Evolutionary conservation across 495 filamentous ascomycete species (phyloP).

Genomic region (Pyrenopolyporus hunteri): DNA sequence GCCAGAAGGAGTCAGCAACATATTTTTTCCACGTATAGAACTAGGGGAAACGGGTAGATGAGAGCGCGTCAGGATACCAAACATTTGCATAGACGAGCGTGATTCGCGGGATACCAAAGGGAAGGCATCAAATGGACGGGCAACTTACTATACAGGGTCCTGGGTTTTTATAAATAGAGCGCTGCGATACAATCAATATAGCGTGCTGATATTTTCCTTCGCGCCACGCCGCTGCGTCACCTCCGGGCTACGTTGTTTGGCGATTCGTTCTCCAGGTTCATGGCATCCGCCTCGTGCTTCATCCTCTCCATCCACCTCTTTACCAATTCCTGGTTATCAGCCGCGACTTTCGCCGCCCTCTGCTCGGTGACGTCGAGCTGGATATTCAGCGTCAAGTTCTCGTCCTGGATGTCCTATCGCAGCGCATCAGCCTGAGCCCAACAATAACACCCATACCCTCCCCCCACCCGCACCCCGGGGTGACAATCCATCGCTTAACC

Average conservation of each 20-base stretch:
- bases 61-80: slow-evolving; percentile 34
- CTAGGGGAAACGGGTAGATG: slow-evolving; percentile 8
- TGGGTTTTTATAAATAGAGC: slow-evolving; percentile 31
- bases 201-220: neutral
- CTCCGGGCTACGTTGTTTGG: slow-evolving; percentile 29
- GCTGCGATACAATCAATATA: slow-evolving; percentile 31
- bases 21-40: slow-evolving; percentile 19
- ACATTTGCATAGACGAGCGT: slow-evolving; percentile 37
- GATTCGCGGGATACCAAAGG: slow-evolving; percentile 29
- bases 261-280: slow-evolving; percentile 69
- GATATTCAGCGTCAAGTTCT: slow-evolving; percentile 81
- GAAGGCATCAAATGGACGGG: slow-evolving; percentile 4
- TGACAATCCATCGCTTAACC: neutral
- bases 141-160: slow-evolving; percentile 30
- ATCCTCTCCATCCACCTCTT: slow-evolving; percentile 90
- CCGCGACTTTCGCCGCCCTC: slow-evolving; percentile 66
- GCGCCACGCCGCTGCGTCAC: slow-evolving; percentile 4
- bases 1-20: slow-evolving; percentile 10
- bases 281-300: slow-evolving; percentile 81
- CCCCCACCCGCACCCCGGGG: no score
- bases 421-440: slow-evolving; percentile 15
- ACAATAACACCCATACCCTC: neutral
- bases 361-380: slow-evolving; percentile 87
- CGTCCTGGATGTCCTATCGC: slow-evolving; percentile 81
- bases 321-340: slow-evolving; percentile 88